Evolutionary conservation across 1,284 basidiomycete genomes (phyloP), one percentile per base, ranked within the genome.

Genomic region (Leucoagaricus sp.): DNA sequence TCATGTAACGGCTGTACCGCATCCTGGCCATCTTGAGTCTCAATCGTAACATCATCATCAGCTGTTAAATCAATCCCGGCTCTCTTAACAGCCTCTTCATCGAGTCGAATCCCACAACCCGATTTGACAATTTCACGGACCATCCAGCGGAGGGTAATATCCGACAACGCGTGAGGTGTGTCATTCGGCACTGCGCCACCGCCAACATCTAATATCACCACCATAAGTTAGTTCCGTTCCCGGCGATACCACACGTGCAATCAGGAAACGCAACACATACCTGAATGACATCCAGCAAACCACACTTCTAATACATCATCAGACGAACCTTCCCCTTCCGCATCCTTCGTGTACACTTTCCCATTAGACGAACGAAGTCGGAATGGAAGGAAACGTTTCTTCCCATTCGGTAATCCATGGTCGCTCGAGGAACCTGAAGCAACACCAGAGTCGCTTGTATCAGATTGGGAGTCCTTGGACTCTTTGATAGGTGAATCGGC

Each of bases 121-220:
- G 75, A 68, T 31, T 64, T 60, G 49, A 73, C 67, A 19, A 72
- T 66, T 53, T 77, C 70, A 55, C 81, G 80, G 44, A 91, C 76
- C 89, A 91, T 91, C 88, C 88, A 91, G 26, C 81, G 82, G 25
- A 91, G 72, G n/a, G 84, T 68, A 61, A 89, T 84, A 58, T 87
- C 76, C 0, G 82, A 72, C 5, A 91, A 76, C 26, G 70, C 72
- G 53, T 78, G 66, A 9, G 61, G 23, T 2, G 72, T 73, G 3
- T 65, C 65, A 61, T 89, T 80, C 0, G 60, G 36, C 1, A 82
- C 82, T 2, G 74, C 69, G 17, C 88, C 86, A 21, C 89, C 89
- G 8, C 89, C 89, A 31, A 91, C 74, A 64, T 91, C 89, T 89
- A 40, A 5, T 9, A 40, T 12, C 29, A 41, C 15, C 45, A 21